These are phyloP conservation scores for Cystobasidium slooffiae DNA, from an alignment of 1,284 basidiomycete species.

Conservation along the genomic window DNA sequence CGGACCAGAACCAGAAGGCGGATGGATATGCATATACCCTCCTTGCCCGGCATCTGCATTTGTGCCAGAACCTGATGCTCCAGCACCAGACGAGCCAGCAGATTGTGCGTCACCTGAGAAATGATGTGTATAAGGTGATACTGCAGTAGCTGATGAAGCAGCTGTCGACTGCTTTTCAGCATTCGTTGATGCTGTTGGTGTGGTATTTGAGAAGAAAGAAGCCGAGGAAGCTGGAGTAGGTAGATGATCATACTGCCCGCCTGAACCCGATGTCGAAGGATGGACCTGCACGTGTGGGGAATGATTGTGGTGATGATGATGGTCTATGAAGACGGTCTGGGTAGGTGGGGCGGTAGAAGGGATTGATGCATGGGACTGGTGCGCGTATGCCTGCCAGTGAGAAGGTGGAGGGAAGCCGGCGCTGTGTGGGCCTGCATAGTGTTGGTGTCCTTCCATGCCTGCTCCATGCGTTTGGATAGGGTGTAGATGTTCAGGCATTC, in stretches of 20 bases:
- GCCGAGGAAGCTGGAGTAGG: conserved; percentile 15
- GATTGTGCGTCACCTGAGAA: neutral
- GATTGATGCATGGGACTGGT: neutral
- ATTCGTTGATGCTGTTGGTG: neutral
- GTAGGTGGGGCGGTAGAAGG: neutral
- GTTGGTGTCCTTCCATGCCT: neutral
- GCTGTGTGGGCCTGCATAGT: neutral
- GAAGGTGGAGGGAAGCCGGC: neutral
- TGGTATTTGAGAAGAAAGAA: conserved; percentile 6
- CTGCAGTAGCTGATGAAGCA: neutral
- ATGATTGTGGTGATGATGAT: neutral
- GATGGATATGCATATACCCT: neutral
- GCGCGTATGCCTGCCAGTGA: neutral
- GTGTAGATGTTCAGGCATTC: neutral
- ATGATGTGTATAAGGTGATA: conserved; percentile 4
- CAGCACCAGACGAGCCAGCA: too few relatives aligned
- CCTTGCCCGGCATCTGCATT: too few relatives aligned
- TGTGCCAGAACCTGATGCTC: too few relatives aligned
- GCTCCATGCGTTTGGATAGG: neutral
- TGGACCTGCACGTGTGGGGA: neutral
- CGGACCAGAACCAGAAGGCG: neutral
- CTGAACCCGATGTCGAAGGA: neutral
- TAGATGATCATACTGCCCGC: neutral
- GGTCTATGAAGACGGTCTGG: conserved; percentile 4
- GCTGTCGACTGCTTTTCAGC: conserved; percentile 1